Conservation (phyloP, 768 basidiomycete genomes). For the Daedaleopsis nitida region DNA sequence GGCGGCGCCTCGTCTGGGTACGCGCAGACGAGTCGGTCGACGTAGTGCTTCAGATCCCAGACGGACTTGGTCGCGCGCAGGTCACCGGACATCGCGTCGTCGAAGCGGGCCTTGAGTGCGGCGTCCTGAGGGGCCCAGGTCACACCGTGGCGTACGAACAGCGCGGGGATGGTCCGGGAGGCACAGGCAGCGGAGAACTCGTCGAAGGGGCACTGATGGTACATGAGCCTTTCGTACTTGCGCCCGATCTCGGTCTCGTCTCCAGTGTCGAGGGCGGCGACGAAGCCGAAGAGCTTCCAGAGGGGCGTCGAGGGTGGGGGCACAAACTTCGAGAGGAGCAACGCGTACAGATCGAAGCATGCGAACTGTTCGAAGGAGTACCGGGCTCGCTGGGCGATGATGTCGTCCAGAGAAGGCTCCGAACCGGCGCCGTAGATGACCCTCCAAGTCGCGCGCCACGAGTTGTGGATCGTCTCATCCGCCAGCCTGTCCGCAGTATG, state of each 20-base stretch:
- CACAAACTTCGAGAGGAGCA: background rate
- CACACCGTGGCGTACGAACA: background rate
- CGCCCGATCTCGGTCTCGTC: too few species aligned
- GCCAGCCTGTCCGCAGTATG: too few species aligned
- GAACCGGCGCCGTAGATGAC: background rate
- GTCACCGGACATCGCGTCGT: slow-evolving; percentile 28
- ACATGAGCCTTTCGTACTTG: too few species aligned
- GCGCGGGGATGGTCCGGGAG: slow-evolving; percentile 21
- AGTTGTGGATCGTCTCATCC: too few species aligned
- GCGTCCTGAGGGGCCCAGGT: background rate
- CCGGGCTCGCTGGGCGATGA: background rate
- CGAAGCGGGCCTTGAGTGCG: slow-evolving; percentile 8
- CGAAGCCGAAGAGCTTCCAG: slow-evolving; percentile 24
- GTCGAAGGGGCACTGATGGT: slow-evolving; percentile 38
- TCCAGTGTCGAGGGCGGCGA: background rate
- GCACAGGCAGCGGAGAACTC: slow-evolving; percentile 36
- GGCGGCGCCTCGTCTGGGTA: background rate
- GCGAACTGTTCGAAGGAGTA: background rate
- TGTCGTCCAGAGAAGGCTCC: background rate
- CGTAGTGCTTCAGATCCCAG: slow-evolving; percentile 40
- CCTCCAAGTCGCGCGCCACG: too few species aligned
- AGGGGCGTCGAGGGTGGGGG: too few species aligned
- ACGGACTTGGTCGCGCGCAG: slow-evolving; percentile 32
- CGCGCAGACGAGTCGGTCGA: slow-evolving; percentile 4
- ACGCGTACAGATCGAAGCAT: background rate